Evolutionary conservation across 768 basidiomycete species (phyloP), one percentile per base, ranked within the genome.

Genomic region (Gautieria morchelliformis): DNA sequence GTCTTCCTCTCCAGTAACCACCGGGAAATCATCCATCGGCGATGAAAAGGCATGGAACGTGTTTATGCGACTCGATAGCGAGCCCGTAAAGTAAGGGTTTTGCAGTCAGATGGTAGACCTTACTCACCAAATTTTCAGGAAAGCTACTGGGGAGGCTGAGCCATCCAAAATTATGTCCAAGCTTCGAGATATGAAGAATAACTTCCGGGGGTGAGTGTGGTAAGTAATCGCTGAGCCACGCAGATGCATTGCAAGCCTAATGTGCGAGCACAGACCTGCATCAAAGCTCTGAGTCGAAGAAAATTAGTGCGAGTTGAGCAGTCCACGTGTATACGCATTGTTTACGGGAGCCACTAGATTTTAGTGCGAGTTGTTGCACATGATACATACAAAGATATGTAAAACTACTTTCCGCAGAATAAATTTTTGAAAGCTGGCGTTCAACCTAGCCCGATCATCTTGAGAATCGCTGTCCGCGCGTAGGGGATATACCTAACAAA

Each of bases 11-110:
- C 65, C 75, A 56, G 69, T 81, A 46, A 92, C 87, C 4, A 82
- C 87, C 4, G 93, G 94, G 41, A 72, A 85, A 66, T 87, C 88
- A 12, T 96, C 93, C 0, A 93, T 98, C 51, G 88, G 80, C 0
- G 89, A 98, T 62, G 95, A 98, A 74, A 93, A 93, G 72, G 75
- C 82, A 61, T 94, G 90, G 89, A 98, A 98, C 70, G 84, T 92
- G 8, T 97, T 97, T 70, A 93, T 96, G 91, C 80, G 93, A 17
- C 71, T 93, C 11, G 71, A 76, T 5, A 81, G 73, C 60, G 74
- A 76, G 5, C 75, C 81, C 5, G 80, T 93, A 35, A 74, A 74
- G 90, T 91, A 62, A 59, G 5, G 27, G 27, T 27, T 83, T 20
- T 50, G 40, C 2, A 17, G 19, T 53, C 33, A 39, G 14, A 11